These are phyloP conservation scores for Spathaspora arborariae DNA, from an alignment of 805 yeast species.

Conservation along the genomic window DNA sequence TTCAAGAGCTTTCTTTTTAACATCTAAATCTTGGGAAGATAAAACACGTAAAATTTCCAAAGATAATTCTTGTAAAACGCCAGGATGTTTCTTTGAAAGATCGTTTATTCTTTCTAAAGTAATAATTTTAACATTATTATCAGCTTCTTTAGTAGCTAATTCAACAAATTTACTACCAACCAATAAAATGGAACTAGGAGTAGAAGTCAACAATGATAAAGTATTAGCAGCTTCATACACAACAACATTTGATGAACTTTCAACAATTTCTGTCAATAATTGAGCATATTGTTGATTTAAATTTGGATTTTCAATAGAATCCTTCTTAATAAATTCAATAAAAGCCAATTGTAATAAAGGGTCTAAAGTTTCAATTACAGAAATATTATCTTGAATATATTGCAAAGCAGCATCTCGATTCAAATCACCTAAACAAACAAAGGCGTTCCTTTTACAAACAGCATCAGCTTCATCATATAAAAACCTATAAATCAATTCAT, in stretches of 20 bases:
- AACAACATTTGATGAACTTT: slow-evolving; percentile 66
- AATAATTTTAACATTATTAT: slow-evolving; percentile 89
- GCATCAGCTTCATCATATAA: slow-evolving; percentile 83
- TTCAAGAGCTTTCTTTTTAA: slow-evolving; percentile 81
- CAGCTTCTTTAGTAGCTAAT: slow-evolving; percentile 88
- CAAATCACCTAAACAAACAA: slow-evolving; percentile 77
- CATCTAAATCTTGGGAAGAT: slow-evolving; percentile 86
- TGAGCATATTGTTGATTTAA: slow-evolving; percentile 69
- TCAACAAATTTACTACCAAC: slow-evolving; percentile 87
- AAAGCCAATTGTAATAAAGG: slow-evolving; percentile 84
- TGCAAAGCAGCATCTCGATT: slow-evolving; percentile 82
- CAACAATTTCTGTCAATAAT: slow-evolving; percentile 69
- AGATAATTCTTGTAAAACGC: slow-evolving; percentile 76
- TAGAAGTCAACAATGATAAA: slow-evolving; percentile 56
- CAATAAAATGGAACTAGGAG: slow-evolving; percentile 63
- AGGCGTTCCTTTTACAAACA: slow-evolving; percentile 93
- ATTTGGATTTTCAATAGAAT: slow-evolving; percentile 60
- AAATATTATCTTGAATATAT: slow-evolving; percentile 69
- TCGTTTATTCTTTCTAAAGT: slow-evolving; percentile 83
- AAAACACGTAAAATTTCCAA: slow-evolving; percentile 84
- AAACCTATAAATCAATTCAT: slow-evolving; percentile 71
- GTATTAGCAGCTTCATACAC: slow-evolving; percentile 90
- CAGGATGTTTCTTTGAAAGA: slow-evolving; percentile 70
- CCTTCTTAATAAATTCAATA: slow-evolving; percentile 86
- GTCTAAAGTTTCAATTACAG: slow-evolving; percentile 61